Conservation (phyloP, 129 eudicot genomes). For the Artemisia tridentata region DNA sequence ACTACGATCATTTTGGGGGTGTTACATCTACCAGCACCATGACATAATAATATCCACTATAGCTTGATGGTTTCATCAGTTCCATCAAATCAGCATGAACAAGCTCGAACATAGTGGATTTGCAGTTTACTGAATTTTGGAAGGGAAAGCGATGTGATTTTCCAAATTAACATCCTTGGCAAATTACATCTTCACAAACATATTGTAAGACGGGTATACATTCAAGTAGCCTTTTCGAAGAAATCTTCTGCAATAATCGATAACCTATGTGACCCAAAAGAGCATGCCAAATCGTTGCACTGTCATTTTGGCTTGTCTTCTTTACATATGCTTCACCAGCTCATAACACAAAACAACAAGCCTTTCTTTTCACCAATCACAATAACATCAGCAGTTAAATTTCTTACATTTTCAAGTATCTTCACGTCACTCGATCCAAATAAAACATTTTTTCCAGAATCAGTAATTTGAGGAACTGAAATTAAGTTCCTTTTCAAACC, state of each 20-base stretch:
- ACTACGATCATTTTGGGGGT: too few species aligned
- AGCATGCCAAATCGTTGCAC: conserved; percentile 20
- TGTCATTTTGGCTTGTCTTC: conserved; percentile 16
- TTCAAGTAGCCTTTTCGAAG: background rate
- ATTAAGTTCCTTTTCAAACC: conserved; percentile 3
- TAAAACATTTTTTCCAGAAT: conserved; percentile 20
- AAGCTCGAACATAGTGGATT: background rate
- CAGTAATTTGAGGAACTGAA: conserved; percentile 19
- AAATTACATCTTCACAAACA: conserved; percentile 5
- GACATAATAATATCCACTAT: background rate
- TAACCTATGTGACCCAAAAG: conserved; percentile 17
- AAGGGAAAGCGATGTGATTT: conserved; percentile 16
- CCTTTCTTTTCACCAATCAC: conserved; percentile 10
- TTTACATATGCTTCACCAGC: conserved; percentile 19
- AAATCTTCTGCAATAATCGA: conserved; percentile 8
- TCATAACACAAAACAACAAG: conserved; percentile 15
- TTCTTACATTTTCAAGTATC: background rate
- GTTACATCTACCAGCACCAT: background rate
- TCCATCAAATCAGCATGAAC: conserved; percentile 8
- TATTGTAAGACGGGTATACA: background rate
- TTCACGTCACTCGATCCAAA: conserved; percentile 22
- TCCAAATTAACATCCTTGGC: conserved; percentile 1
- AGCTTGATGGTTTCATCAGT: background rate
- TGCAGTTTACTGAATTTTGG: background rate
- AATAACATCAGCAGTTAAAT: background rate